phyloP scores from a whole-genome alignment of 106 monocot species.

The Chionographis japonica region DNA sequence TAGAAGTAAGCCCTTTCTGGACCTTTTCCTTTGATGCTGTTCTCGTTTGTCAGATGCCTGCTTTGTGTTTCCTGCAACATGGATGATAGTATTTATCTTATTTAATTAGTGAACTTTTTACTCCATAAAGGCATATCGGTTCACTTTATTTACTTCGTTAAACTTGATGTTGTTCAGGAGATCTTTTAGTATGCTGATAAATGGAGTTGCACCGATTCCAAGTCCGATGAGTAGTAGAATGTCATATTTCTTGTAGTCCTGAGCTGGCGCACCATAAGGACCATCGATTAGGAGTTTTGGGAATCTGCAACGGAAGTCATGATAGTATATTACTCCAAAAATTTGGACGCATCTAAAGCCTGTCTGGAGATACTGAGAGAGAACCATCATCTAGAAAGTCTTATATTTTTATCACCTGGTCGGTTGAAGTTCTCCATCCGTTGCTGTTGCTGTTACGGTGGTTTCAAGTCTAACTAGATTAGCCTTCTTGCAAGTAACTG shows the following conservation, averaged over 20 bases:
- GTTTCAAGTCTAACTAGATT: constrained; percentile 80
- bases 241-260: constrained; percentile 96
- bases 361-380: too few species aligned
- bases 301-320: constrained; percentile 44
- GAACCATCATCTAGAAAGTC: background rate
- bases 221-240: constrained; percentile 86
- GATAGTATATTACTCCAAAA: background rate
- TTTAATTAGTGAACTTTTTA: background rate
- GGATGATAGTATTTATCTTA: background rate
- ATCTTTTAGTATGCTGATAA: constrained; percentile 95
- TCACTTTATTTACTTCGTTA: constrained; percentile 25
- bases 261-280: constrained; percentile 95
- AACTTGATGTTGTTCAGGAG: constrained; percentile 74
- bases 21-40: constrained; percentile 27
- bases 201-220: constrained; percentile 96
- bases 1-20: constrained; percentile 89
- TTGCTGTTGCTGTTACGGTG: constrained; percentile 45
- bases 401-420: constrained; percentile 35
- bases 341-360: background rate
- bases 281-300: constrained; percentile 84
- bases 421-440: constrained; percentile 44
- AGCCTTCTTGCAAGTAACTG: constrained; percentile 58
- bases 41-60: constrained; percentile 7
- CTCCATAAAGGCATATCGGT: background rate
- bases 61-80: constrained; percentile 31